These are phyloP conservation scores for Pleurozium schreberi DNA, from an alignment of 225 moss, liverwort and hornwort genomes.

Conservation along the genomic window DNA sequence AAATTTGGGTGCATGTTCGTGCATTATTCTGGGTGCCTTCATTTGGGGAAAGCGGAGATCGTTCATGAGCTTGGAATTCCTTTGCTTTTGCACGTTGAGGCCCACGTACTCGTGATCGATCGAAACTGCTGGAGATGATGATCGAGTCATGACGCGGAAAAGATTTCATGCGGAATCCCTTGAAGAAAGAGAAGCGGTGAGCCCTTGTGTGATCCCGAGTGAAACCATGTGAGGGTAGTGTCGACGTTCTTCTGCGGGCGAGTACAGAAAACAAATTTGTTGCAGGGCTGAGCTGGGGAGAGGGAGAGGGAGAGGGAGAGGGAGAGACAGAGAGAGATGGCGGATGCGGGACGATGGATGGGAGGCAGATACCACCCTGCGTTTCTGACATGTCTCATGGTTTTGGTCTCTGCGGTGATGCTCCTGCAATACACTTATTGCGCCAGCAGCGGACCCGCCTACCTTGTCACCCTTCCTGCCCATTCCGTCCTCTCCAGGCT, in stretches of 20 bases:
- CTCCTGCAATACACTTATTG: slow-evolving; percentile 19
- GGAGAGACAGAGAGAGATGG: background rate
- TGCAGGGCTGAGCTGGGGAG: background rate
- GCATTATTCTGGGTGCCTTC: background rate
- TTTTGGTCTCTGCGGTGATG: slow-evolving; percentile 5
- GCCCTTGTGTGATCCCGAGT: background rate
- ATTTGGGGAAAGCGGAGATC: background rate
- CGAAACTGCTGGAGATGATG: background rate
- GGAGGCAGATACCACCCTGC: slow-evolving; percentile 5
- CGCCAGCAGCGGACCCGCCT: background rate
- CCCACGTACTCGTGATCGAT: background rate
- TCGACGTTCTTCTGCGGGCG: background rate
- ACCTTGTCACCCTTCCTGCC: background rate
- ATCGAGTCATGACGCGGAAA: background rate
- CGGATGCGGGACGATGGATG: slow-evolving; percentile 3
- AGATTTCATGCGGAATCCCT: background rate
- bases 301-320: background rate
- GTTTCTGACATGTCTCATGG: slow-evolving; percentile 13
- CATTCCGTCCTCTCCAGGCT: background rate
- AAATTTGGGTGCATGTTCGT: background rate
- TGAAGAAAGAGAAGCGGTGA: background rate
- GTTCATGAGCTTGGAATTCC: background rate
- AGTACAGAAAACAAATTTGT: background rate
- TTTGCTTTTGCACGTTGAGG: background rate
- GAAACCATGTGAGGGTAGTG: background rate